Evolutionary conservation across 1,284 basidiomycete genomes (phyloP).

Genomic region (Fomitopsis betulina): DNA sequence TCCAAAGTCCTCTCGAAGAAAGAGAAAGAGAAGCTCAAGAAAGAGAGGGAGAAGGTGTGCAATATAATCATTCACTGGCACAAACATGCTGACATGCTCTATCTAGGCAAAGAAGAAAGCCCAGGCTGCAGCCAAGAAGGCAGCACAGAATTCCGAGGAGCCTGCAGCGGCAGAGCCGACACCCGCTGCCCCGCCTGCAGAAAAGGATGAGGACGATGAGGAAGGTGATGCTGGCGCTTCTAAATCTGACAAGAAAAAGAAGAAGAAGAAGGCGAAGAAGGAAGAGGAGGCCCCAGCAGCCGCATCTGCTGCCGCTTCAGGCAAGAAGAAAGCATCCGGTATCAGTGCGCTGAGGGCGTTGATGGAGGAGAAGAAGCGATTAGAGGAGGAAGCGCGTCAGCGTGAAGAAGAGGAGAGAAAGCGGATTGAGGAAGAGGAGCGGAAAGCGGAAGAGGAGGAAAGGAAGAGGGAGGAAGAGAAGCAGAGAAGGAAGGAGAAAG

Average conservation of each 20-base stretch:
- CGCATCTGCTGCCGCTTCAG: constrained; percentile 27
- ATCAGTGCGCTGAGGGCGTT: constrained; percentile 74
- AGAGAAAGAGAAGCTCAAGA: constrained; percentile 92
- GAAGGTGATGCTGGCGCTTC: constrained; percentile 39
- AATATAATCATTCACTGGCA: not conserved
- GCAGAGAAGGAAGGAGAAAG: constrained; percentile 82
- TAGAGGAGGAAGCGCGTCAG: constrained; percentile 76
- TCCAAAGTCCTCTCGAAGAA: constrained; percentile 79
- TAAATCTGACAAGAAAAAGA: constrained; percentile 76
- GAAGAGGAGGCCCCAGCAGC: constrained; percentile 58
- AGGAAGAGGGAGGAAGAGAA: constrained; percentile 78
- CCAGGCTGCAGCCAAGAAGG: constrained; percentile 85
- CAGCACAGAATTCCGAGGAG: constrained; percentile 29
- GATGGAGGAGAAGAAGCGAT: constrained; percentile 85
- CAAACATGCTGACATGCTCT: not conserved
- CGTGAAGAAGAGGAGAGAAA: constrained; percentile 71
- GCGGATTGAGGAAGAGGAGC: constrained; percentile 84
- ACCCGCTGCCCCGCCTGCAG: constrained; percentile 33
- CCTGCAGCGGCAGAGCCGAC: constrained; percentile 23
- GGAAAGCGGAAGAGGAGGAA: constrained; percentile 73
- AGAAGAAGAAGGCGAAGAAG: constrained; percentile 83
- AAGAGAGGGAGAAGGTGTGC: constrained; percentile 86
- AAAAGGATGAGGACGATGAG: constrained; percentile 54
- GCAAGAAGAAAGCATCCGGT: constrained; percentile 66
- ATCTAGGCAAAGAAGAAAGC: constrained; percentile 91